A percentile compares a stretch with the other conserved stretches of the same genome.
phyloP scores from a whole-genome alignment of 345 rosid species.

The Eutrema heterophyllum region DNA sequence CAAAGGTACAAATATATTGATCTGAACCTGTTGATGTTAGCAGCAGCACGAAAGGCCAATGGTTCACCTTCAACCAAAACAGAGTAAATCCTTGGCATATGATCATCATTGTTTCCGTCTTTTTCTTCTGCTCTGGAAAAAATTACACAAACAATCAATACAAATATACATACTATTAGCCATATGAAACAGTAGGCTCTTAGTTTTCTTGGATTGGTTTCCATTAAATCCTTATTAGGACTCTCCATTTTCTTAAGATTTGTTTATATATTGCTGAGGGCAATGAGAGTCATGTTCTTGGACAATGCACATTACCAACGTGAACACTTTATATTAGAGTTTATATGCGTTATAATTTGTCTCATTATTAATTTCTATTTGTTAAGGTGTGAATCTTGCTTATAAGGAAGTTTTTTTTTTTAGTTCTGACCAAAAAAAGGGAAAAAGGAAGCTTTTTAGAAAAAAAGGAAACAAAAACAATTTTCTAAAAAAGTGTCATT shows the following conservation, averaged over 20 bases:
- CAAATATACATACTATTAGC: slow-evolving; percentile 29
- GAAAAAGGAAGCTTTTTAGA: background rate
- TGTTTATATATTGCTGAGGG: slow-evolving; percentile 6
- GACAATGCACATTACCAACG: slow-evolving; percentile 25
- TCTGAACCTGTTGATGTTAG: slow-evolving; percentile 38
- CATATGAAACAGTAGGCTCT: slow-evolving; percentile 8
- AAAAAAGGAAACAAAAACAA: too few relatives aligned
- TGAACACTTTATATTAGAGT: slow-evolving; percentile 7
- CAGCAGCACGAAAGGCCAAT: slow-evolving; percentile 38
- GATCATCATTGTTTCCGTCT: slow-evolving; percentile 13
- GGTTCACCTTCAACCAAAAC: slow-evolving; percentile 66
- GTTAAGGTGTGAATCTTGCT: slow-evolving; percentile 22
- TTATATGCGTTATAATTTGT: slow-evolving; percentile 18
- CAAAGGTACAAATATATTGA: background rate
- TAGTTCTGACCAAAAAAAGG: background rate
- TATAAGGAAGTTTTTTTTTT: slow-evolving; percentile 2
- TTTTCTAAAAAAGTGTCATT: too few relatives aligned
- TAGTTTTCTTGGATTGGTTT: slow-evolving; percentile 11
- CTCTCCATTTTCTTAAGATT: slow-evolving; percentile 8
- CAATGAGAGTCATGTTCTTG: slow-evolving; percentile 24
- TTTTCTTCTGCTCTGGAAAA: slow-evolving; percentile 24
- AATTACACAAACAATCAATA: slow-evolving; percentile 18
- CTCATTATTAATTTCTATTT: background rate
- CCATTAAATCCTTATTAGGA: slow-evolving; percentile 22
- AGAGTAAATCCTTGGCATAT: slow-evolving; percentile 43